Base-by-base conservation (phyloP, 2,329 filamentous ascomycete species). In the Tolypocladium inflatum region DNA sequence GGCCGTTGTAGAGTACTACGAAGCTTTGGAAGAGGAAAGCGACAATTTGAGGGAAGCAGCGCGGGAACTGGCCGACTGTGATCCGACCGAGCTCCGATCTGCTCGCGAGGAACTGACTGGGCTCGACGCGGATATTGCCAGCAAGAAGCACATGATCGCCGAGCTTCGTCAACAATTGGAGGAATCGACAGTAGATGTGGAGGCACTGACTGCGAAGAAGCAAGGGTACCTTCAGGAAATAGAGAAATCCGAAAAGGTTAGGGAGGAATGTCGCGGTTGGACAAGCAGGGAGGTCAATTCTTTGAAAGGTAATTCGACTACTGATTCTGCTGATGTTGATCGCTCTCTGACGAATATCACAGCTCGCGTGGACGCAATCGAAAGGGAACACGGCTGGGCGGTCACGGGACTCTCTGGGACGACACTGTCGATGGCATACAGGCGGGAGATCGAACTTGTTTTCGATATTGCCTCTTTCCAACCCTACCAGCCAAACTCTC, bases 251-350 rank as follows among this genome's bases (percentile, higher is more conserved):
- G 91, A 97, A 70, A 86, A 85, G 62, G 79, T 95, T 33, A 84
- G 89, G 61, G 91, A 97, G 70, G 89, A 96, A 66, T 96, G 89
- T 69, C 85, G 92, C 56, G 92, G 93, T 43, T 97, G 92, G 87
- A 93, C 87, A 58, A 84, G 87, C 56, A 86, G 81, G 35, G 94
- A 97, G 73, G 90, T 97, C 62, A 82, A 82, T 62, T 76, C 78
- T 43, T 78, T 96, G n/a, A 91, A 92, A 80, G 82, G 89, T 90
- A 79, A 37, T 68, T 52, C 39, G 21, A 8, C 17, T 19, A 2
- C 30, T 30, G 41, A 35, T 9, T 41, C 26, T 8, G 11, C 38
- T 15, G 30, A 33, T 51, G 10, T 35, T 19, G 54, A 42, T 11
- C 8, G 45, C 17, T 13, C n/a, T 60, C 75, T 81, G 69, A 83